A percentile compares a stretch with the other conserved stretches of the same genome.
These are phyloP conservation scores for Firmiana major DNA, from an alignment of 345 rosid species.

Conservation along the genomic window DNA sequence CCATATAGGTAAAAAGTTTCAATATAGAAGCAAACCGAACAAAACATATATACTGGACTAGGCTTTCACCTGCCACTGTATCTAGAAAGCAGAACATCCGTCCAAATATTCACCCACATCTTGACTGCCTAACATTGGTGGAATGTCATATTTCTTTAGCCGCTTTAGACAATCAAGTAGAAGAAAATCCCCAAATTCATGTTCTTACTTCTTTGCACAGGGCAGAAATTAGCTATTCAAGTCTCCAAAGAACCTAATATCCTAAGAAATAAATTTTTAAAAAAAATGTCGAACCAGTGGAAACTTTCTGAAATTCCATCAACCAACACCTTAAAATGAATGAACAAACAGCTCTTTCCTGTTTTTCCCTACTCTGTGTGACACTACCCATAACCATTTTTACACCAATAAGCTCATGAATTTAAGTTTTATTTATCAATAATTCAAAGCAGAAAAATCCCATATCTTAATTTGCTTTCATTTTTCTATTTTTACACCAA, in stretches of 20 bases:
- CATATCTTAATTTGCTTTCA: background rate
- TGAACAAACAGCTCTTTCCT: background rate
- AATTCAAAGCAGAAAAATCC: background rate
- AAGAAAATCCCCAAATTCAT: conserved; percentile 1
- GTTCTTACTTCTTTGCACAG: background rate
- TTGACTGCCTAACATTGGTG: too few relatives aligned
- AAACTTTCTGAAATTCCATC: background rate
- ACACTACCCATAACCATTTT: background rate
- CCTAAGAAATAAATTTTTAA: background rate
- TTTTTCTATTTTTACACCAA: background rate
- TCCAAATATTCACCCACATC: background rate
- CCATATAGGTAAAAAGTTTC: background rate
- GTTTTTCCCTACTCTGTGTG: background rate
- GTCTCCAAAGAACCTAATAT: background rate
- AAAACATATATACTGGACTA: background rate
- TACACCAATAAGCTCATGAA: background rate
- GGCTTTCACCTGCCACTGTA: background rate
- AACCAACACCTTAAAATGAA: background rate
- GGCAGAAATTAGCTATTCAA: background rate
- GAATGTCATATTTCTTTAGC: background rate
- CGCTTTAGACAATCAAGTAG: background rate
- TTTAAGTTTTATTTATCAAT: background rate
- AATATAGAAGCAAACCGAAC: background rate
- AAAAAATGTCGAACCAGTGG: background rate
- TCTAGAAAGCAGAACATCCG: background rate